Base-by-base conservation (phyloP, 2,329 filamentous ascomycete genomes). In the Pezicula neosporulosa region DNA sequence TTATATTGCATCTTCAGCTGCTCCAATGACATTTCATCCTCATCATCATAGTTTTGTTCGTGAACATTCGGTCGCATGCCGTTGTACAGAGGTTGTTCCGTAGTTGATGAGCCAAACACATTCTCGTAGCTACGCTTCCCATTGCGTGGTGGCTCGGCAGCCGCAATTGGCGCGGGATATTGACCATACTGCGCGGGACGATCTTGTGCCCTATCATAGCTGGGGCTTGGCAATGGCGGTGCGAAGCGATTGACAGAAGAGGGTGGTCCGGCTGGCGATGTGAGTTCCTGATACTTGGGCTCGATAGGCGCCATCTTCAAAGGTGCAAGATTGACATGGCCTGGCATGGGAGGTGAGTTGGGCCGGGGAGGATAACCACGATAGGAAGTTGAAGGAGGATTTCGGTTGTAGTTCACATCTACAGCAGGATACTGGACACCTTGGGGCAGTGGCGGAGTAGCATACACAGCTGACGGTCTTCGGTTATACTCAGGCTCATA, bases 11-110 rank as follows among this genome's bases (percentile, higher is more conserved):
- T 51, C 41, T 39, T 50, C 24, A 56, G 52, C n/a, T 49, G 30
- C 27, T 53, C 51, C 33, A 52, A 12, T 3, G 51, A 30, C 1
- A 51, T 47, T 4, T 49, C 45, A 4, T 53, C 50, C 3, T 64
- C 59, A 4, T 60, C 60, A n/a, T 58, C 48, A 13, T 61, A 56
- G 16, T 52, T 45, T 19, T 47, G 41, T 24, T 37, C 36, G 12
- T 52, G 50, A 12, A 57, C 60, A 50, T 58, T 64, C 56, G 39
- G 72, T 27, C 73, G 70, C 66, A 69, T 69, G 47, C 73, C 72
- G 54, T 76, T 72, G 54, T 69, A 63, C 27, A 76, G 66, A 1
- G 70, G 61, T 39, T 69, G 65, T 3, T 68, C 64, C 42, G 48
- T 39, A 3, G 49, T 24, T n/a, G 68, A 48, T 4, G 54, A 50